Conservation (phyloP, 495 filamentous ascomycete species). For the Tirmania nivea region DNA sequence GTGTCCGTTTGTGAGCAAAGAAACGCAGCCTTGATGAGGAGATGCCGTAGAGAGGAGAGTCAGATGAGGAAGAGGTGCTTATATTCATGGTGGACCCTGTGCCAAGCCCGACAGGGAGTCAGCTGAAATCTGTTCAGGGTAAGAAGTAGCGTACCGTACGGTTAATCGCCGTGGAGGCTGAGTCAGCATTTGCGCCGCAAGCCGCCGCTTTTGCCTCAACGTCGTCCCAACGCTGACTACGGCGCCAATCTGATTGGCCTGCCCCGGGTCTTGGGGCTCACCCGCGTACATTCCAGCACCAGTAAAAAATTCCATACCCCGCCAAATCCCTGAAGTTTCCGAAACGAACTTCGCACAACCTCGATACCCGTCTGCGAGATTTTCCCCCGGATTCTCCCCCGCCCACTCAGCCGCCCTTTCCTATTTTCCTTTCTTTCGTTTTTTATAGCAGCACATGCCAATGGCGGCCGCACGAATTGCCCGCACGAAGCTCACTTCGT, state of each 20-base stretch:
- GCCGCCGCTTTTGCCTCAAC: background rate
- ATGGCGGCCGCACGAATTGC: conserved; percentile 20
- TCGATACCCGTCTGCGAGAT: too few relatives aligned
- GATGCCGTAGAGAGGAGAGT: conserved; percentile 42
- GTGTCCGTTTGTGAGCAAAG: conserved; percentile 90
- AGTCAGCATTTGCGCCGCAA: background rate
- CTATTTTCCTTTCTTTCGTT: too few relatives aligned
- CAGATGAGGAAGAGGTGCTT: background rate
- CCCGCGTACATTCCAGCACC: background rate
- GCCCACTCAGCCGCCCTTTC: too few relatives aligned
- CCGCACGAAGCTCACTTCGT: conserved; percentile 9
- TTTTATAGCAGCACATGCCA: conserved; percentile 1
- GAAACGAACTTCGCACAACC: background rate
- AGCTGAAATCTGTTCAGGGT: background rate
- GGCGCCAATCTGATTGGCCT: background rate
- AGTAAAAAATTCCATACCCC: background rate
- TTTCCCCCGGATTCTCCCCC: too few relatives aligned
- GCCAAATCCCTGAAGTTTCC: background rate
- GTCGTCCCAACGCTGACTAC: background rate
- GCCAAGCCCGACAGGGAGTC: background rate
- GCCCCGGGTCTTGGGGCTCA: background rate
- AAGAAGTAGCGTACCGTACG: too few relatives aligned
- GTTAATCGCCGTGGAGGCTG: background rate
- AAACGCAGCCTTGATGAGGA: conserved; percentile 98
- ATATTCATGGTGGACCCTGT: background rate